Evolutionary conservation across 805 yeast species (phyloP).

Genomic region (Barnettozyma salicaria): DNA sequence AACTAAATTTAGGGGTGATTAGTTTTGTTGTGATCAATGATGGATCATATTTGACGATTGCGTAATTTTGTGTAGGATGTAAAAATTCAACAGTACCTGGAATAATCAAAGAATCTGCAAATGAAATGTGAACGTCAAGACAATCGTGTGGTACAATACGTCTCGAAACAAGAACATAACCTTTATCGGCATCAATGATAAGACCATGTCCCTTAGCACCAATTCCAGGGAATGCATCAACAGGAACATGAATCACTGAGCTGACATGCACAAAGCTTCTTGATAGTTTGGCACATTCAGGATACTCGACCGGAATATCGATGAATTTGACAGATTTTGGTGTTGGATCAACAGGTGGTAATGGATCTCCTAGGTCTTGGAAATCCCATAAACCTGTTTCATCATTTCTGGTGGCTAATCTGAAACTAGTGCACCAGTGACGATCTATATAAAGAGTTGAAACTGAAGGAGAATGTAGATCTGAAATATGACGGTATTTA

Average conservation of each 20-base stretch:
- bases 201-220: constrained; percentile 67
- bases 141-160: constrained; percentile 76
- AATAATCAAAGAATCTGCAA: constrained; percentile 79
- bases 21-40: constrained; percentile 64
- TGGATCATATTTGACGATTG: constrained; percentile 80
- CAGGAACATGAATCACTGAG: constrained; percentile 55
- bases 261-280: constrained; percentile 70
- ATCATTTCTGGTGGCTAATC: constrained; percentile 60
- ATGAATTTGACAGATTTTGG: constrained; percentile 66
- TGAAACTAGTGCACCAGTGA: constrained; percentile 74
- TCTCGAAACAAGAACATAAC: constrained; percentile 75
- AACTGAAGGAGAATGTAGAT: constrained; percentile 66
- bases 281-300: constrained; percentile 48
- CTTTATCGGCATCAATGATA: constrained; percentile 72
- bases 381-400: constrained; percentile 54
- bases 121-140: constrained; percentile 62
- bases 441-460: constrained; percentile 71
- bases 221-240: constrained; percentile 69
- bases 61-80: constrained; percentile 85
- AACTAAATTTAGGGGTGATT: constrained; percentile 56
- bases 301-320: constrained; percentile 56
- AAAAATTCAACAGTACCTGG: constrained; percentile 77
- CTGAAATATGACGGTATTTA: constrained; percentile 70
- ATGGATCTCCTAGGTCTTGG: constrained; percentile 44
- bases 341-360: constrained; percentile 43